These are phyloP conservation scores for Cymbopogon flexuosus DNA, from an alignment of 202 grass and related monocot genomes.

Conservation along the genomic window DNA sequence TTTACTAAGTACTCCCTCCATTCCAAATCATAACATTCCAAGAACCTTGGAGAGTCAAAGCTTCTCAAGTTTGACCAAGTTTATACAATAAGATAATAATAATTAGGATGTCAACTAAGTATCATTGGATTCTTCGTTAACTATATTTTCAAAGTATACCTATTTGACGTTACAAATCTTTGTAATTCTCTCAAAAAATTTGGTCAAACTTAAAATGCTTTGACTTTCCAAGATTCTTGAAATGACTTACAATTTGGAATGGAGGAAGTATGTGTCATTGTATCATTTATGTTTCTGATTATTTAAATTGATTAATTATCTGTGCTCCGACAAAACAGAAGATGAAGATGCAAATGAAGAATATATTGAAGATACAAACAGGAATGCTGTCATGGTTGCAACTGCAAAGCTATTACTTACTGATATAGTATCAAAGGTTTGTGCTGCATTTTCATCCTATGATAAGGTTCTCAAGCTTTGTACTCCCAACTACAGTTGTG, in stretches of 20 bases:
- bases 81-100: too few relatives aligned
- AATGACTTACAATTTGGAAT: too few relatives aligned
- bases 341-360: constrained; percentile 95
- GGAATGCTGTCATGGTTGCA: constrained; percentile 88
- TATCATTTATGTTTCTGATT: constrained; percentile 9
- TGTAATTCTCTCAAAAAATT: too few relatives aligned
- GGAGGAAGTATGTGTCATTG: neutral
- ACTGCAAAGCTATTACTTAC: constrained; percentile 79
- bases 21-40: too few relatives aligned
- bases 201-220: too few relatives aligned
- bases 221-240: too few relatives aligned
- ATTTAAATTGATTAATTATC: constrained; percentile 26
- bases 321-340: constrained; percentile 86
- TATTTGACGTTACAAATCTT: too few relatives aligned
- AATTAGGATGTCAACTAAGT: too few relatives aligned
- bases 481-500: constrained; percentile 17
- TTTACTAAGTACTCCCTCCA: neutral
- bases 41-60: too few relatives aligned
- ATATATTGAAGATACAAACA: constrained; percentile 93
- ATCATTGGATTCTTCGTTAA: too few relatives aligned
- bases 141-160: too few relatives aligned
- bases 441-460: constrained; percentile 23
- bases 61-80: too few relatives aligned
- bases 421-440: constrained; percentile 80
- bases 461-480: neutral